Percentiles rank a stretch among this genome's conserved stretches.
Conservation (phyloP, 768 basidiomycete genomes). For the Pisolithus microcarpus region DNA sequence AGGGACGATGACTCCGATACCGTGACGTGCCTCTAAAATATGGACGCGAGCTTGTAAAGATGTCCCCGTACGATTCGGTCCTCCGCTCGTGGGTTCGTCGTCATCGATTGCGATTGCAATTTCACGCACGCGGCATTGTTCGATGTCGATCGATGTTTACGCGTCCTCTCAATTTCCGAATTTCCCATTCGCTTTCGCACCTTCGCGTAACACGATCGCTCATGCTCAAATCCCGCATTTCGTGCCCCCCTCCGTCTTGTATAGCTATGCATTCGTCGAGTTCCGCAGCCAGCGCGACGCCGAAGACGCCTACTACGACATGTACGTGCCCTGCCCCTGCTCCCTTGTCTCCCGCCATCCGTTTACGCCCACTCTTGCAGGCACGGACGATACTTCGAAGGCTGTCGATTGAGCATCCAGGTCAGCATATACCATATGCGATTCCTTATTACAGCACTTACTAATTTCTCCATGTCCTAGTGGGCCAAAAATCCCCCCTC, state of each 20-base stretch:
- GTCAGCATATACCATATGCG: constrained; percentile 26
- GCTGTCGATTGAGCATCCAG: constrained; percentile 68
- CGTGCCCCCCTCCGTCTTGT: constrained; percentile 31
- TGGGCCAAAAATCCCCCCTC: constrained; percentile 83
- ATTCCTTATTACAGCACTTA: background rate
- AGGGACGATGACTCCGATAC: constrained; percentile 22
- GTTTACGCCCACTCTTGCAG: constrained; percentile 30
- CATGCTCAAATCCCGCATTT: constrained; percentile 36
- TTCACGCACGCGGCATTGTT: constrained; percentile 13
- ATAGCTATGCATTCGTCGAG: constrained; percentile 81
- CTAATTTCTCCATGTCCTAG: constrained; percentile 25
- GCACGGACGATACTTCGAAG: constrained; percentile 74
- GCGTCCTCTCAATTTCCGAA: constrained; percentile 18
- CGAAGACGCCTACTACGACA: constrained; percentile 78
- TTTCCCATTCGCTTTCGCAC: constrained; percentile 29
- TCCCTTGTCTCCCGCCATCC: background rate
- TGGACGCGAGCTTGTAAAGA: constrained; percentile 20
- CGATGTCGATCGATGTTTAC: constrained; percentile 23
- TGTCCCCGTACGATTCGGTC: constrained; percentile 20
- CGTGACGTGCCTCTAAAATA: constrained; percentile 17
- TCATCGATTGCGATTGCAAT: constrained; percentile 20
- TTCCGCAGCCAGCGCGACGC: constrained; percentile 73
- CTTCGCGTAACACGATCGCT: constrained; percentile 42
- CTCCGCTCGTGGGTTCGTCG: constrained; percentile 25
- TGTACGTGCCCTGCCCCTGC: constrained; percentile 39